phyloP scores from a whole-genome alignment of 2,329 filamentous ascomycete species.

The Chaetomiaceae sp. region DNA sequence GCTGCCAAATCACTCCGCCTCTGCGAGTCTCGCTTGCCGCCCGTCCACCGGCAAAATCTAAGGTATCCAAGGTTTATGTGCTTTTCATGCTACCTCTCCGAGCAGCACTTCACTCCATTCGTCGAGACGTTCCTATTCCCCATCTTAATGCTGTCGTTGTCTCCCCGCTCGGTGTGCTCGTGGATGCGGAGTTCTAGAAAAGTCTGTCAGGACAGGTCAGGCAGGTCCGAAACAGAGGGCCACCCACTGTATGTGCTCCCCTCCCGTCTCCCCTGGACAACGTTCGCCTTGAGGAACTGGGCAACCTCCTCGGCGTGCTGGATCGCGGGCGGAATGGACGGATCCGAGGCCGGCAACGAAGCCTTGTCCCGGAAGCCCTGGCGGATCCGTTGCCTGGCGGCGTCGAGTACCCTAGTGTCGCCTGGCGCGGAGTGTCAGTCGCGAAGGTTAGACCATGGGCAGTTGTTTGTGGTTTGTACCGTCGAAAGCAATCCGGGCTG shows the following conservation, averaged over 20 bases:
- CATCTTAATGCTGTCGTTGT: conserved; percentile 85
- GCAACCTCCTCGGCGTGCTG: conserved; percentile 80
- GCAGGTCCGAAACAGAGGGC: background rate
- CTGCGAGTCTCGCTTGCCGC: background rate
- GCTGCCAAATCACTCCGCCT: conserved; percentile 12
- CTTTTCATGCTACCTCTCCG: conserved; percentile 22
- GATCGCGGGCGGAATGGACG: conserved; percentile 61
- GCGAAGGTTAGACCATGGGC: background rate
- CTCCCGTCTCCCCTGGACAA: conserved; percentile 70
- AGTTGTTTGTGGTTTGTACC: conserved; percentile 45
- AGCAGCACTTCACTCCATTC: conserved; percentile 31
- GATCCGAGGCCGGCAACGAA: conserved; percentile 51
- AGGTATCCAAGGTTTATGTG: background rate
- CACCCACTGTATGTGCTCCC: conserved; percentile 26
- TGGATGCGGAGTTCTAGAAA: conserved; percentile 77
- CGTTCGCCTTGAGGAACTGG: conserved; percentile 71
- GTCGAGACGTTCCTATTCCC: conserved; percentile 38
- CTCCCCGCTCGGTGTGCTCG: conserved; percentile 81
- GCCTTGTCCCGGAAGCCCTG: conserved; percentile 67
- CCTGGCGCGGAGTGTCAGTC: conserved; percentile 44
- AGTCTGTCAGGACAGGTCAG: background rate
- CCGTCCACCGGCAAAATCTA: background rate
- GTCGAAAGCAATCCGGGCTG: conserved; percentile 76
- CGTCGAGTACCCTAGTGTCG: conserved; percentile 63
- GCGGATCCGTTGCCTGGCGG: conserved; percentile 69